A percentile compares a stretch with the other conserved stretches of the same genome.
Conservation (phyloP, 1,139 yeast species). For the Blastobotrys malaysiensis region DNA sequence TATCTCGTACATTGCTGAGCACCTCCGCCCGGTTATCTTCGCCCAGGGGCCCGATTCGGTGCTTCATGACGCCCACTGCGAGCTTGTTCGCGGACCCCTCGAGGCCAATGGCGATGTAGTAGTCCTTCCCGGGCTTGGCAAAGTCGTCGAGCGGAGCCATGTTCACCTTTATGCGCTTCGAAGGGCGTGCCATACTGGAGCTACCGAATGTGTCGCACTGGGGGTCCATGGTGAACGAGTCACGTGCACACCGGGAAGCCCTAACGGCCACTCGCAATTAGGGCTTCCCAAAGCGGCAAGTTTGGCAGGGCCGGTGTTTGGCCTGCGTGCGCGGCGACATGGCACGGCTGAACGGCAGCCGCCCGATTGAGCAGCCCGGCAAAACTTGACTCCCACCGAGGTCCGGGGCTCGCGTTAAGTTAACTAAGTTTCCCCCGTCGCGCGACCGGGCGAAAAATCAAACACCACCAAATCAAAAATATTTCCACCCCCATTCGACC, state of each 20-base stretch:
- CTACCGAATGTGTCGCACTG: neutral
- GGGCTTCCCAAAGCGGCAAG: neutral
- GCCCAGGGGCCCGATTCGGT: constrained; percentile 43
- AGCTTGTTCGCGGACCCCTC: constrained; percentile 97
- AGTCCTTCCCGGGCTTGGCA: constrained; percentile 21
- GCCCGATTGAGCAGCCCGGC: neutral
- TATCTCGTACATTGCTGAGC: constrained; percentile 83
- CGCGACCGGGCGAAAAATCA: neutral
- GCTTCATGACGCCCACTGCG: constrained; percentile 89
- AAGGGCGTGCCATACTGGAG: neutral
- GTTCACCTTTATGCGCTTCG: neutral
- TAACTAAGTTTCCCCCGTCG: neutral
- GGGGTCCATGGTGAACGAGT: no score
- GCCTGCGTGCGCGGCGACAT: neutral
- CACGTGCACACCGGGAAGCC: neutral
- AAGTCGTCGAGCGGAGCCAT: constrained; percentile 22
- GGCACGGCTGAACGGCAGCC: neutral
- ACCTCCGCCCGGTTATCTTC: constrained; percentile 60
- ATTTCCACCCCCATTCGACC: neutral
- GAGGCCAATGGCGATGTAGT: constrained; percentile 67
- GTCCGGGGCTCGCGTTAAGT: neutral
- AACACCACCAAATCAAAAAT: neutral
- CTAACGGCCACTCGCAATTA: neutral
- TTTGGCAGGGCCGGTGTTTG: neutral
- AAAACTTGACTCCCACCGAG: neutral